phyloP scores from a whole-genome alignment of 768 basidiomycete genomes.

The Tylopilus felleus region DNA sequence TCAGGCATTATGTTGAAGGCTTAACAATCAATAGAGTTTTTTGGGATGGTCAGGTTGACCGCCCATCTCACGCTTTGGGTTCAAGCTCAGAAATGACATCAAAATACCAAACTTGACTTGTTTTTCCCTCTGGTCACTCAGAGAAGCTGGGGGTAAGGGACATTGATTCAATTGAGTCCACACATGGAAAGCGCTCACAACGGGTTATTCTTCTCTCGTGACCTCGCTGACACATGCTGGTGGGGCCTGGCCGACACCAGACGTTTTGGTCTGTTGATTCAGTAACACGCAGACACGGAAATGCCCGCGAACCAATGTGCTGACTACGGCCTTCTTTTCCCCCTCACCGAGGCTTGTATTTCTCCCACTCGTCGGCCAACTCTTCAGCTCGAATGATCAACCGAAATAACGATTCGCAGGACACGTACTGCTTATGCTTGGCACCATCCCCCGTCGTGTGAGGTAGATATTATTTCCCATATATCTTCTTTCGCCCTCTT shows the following conservation, averaged over 20 bases:
- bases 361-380: not conserved
- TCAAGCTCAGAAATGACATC: slow-evolving; percentile 12
- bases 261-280: slow-evolving; percentile 10
- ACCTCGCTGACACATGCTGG: slow-evolving; percentile 13
- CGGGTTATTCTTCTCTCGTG: slow-evolving; percentile 1
- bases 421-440: too few relatives aligned
- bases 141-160: slow-evolving; percentile 1
- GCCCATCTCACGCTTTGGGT: slow-evolving; percentile 14
- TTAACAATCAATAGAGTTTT: not conserved
- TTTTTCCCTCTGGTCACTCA: not conserved
- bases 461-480: not conserved
- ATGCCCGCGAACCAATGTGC: slow-evolving; percentile 10
- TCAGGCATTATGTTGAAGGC: slow-evolving; percentile 2
- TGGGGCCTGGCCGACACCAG: not conserved
- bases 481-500: not conserved
- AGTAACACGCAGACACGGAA: slow-evolving; percentile 9
- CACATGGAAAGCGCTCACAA: not conserved
- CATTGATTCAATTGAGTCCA: slow-evolving; percentile 9
- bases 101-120: not conserved
- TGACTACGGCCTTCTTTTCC: slow-evolving; percentile 4
- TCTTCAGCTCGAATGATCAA: not conserved
- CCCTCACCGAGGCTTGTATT: not conserved
- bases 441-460: not conserved
- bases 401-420: not conserved
- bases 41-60: not conserved